Evolutionary conservation across 2,329 filamentous ascomycete genomes (phyloP).

Genomic region (Fonsecaea multimorphosa): DNA sequence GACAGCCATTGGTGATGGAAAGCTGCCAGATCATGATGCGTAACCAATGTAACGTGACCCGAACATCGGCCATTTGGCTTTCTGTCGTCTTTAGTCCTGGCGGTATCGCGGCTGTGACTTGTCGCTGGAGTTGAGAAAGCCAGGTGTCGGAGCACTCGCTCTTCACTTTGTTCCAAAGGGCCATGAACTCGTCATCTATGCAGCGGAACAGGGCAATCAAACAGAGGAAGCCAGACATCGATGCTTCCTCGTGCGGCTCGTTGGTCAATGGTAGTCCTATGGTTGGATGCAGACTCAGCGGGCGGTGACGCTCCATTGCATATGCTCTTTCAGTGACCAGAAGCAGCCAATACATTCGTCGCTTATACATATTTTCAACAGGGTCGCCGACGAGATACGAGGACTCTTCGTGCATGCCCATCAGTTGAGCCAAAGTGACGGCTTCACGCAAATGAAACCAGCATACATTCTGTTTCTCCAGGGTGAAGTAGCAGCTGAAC

Average conservation of each 20-base stretch:
- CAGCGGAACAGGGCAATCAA: constrained; percentile 69
- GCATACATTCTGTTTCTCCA: constrained; percentile 75
- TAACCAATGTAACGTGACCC: constrained; percentile 73
- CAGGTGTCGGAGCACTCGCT: constrained; percentile 64
- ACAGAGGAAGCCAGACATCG: constrained; percentile 63
- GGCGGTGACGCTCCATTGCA: constrained; percentile 69
- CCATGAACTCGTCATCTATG: constrained; percentile 69
- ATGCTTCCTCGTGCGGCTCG: constrained; percentile 63
- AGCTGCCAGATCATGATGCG: constrained; percentile 75
- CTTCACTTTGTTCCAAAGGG: constrained; percentile 70
- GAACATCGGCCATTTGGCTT: constrained; percentile 42
- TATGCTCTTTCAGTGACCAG: constrained; percentile 75
- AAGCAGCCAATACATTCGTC: constrained; percentile 75
- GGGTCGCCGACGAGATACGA: constrained; percentile 64
- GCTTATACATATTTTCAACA: constrained; percentile 66
- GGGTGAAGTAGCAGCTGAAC: constrained; percentile 72
- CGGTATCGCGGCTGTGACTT: constrained; percentile 44
- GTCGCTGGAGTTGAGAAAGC: constrained; percentile 65
- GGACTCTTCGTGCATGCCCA: constrained; percentile 53
- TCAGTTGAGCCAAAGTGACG: constrained; percentile 65
- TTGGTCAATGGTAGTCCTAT: constrained; percentile 64
- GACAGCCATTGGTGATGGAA: constrained; percentile 68
- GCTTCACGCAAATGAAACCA: constrained; percentile 82
- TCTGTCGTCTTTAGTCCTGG: constrained; percentile 36
- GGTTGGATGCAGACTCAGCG: constrained; percentile 69